Percentiles rank a stretch among this genome's conserved stretches.
Conservation (phyloP, 2,329 filamentous ascomycete species). For the Apiospora saccharicola region DNA sequence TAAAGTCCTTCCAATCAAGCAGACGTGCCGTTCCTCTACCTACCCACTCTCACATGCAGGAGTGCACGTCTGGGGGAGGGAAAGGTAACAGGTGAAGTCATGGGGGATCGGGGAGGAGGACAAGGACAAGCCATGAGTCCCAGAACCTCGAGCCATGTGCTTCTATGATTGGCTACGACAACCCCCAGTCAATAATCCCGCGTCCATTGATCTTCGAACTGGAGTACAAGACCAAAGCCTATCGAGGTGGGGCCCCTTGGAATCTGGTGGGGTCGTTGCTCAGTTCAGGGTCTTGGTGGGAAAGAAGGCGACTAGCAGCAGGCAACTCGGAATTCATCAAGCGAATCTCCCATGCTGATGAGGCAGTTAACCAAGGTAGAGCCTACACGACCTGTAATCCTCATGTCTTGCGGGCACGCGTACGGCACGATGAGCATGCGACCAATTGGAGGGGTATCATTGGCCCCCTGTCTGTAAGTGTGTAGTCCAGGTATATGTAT, state of each 20-base stretch:
- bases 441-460: slow-evolving; percentile 7
- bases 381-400: not conserved
- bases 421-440: slow-evolving; percentile 20
- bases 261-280: slow-evolving; percentile 24
- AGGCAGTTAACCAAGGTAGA: not conserved
- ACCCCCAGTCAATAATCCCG: slow-evolving; percentile 22
- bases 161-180: slow-evolving; percentile 27
- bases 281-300: slow-evolving; percentile 18
- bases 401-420: not conserved
- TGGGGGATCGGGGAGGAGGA: slow-evolving; percentile 8
- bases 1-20: not conserved
- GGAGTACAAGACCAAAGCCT: slow-evolving; percentile 15
- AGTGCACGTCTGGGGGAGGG: not conserved
- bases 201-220: slow-evolving; percentile 17
- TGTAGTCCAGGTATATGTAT: slow-evolving; percentile 21
- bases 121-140: slow-evolving; percentile 17
- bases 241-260: not conserved
- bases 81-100: not conserved
- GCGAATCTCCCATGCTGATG: not conserved
- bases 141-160: slow-evolving; percentile 27
- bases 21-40: not conserved
- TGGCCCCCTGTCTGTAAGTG: not conserved
- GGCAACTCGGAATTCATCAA: not conserved
- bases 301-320: not conserved
- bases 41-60: slow-evolving; percentile 9